phyloP scores from a whole-genome alignment of 345 rosid genomes.

The Linum trigynum region DNA sequence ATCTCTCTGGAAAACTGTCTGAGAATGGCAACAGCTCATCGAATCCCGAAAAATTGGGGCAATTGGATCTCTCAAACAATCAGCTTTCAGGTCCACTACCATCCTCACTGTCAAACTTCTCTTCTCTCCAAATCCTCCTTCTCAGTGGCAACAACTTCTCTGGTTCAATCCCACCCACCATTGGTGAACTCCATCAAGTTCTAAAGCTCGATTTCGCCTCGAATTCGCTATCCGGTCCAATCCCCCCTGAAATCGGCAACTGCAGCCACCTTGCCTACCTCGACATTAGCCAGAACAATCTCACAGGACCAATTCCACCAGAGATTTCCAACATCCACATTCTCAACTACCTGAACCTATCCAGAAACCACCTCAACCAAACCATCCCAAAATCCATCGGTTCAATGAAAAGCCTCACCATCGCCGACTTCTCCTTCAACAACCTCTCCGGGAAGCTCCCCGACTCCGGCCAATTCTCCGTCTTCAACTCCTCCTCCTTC shows the following conservation, averaged over 20 bases:
- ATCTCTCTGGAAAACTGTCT: slow-evolving; percentile 34
- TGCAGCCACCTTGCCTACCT: slow-evolving; percentile 22
- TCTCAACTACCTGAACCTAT: slow-evolving; percentile 66
- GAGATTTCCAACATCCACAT: slow-evolving; percentile 45
- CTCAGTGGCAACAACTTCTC: slow-evolving; percentile 56
- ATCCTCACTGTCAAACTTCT: slow-evolving; percentile 47
- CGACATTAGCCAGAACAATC: slow-evolving; percentile 67
- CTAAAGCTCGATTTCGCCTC: slow-evolving; percentile 19
- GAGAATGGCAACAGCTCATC: slow-evolving; percentile 20
- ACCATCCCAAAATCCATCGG: slow-evolving; percentile 56
- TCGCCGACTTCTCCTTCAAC: slow-evolving; percentile 82
- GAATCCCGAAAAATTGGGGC: slow-evolving; percentile 33
- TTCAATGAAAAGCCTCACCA: slow-evolving; percentile 65
- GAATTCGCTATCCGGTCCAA: slow-evolving; percentile 24
- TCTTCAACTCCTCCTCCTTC: slow-evolving; percentile 79
- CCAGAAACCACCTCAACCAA: slow-evolving; percentile 65
- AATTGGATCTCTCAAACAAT: slow-evolving; percentile 68
- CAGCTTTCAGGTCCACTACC: slow-evolving; percentile 63
- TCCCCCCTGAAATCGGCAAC: slow-evolving; percentile 55
- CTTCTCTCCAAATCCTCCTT: slow-evolving; percentile 59
- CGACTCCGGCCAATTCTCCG: slow-evolving; percentile 58
- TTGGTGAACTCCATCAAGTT: slow-evolving; percentile 21
- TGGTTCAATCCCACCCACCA: slow-evolving; percentile 27
- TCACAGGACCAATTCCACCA: slow-evolving; percentile 60
- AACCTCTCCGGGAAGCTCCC: slow-evolving; percentile 73